phyloP scores from a whole-genome alignment of 179 eudicot genomes.

The Silene coronaria region DNA sequence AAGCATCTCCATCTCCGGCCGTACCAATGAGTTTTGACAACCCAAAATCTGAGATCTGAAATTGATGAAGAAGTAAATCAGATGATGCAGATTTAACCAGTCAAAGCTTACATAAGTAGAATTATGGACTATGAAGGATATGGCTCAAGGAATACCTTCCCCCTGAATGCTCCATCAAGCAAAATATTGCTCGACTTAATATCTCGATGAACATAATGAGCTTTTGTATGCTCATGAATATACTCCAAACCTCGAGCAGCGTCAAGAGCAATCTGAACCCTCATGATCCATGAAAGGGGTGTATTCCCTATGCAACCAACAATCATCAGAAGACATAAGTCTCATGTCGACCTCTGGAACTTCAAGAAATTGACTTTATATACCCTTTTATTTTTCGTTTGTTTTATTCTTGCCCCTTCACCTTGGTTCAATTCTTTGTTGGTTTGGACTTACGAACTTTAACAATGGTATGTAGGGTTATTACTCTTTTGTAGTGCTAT shows the following conservation, averaged over 20 bases:
- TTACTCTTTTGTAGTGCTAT: no score
- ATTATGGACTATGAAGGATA: no score
- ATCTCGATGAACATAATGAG: constrained; percentile 96
- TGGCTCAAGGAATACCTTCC: constrained; percentile 48
- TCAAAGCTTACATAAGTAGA: neutral
- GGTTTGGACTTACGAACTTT: no score
- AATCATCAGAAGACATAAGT: constrained; percentile 5
- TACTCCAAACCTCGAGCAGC: constrained; percentile 96
- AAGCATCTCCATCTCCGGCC: constrained; percentile 69
- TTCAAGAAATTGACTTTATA: no score
- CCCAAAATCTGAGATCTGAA: constrained; percentile 90
- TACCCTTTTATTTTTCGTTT: no score
- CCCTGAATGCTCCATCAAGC: constrained; percentile 81
- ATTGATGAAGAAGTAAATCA: constrained; percentile 13
- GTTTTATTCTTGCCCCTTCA: no score
- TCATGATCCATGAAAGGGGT: constrained; percentile 91
- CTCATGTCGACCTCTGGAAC: neutral
- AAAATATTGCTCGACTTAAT: constrained; percentile 90
- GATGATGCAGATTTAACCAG: neutral
- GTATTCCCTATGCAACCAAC: constrained; percentile 55
- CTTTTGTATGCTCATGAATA: constrained; percentile 89
- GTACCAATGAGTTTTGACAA: constrained; percentile 81
- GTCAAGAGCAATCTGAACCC: constrained; percentile 92
- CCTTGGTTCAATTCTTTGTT: no score
- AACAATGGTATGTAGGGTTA: no score